A percentile compares a stretch with the other conserved stretches of the same genome.
Conservation (phyloP, 805 yeast species). For the Wickerhamomyces canadensis region DNA sequence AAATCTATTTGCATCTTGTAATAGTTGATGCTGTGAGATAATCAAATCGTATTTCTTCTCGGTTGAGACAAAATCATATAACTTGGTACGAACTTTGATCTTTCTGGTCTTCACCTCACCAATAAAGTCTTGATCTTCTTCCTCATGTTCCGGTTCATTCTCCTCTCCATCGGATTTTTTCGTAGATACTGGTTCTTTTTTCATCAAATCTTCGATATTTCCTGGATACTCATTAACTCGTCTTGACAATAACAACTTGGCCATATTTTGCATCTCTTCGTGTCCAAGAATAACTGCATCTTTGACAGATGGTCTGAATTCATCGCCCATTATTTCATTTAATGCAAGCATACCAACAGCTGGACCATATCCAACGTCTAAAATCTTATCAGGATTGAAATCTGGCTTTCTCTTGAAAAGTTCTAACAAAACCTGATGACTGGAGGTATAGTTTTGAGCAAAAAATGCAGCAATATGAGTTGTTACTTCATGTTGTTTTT, state of each 20-base stretch:
- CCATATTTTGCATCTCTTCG: slow-evolving; percentile 72
- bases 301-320: slow-evolving; percentile 54
- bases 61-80: slow-evolving; percentile 46
- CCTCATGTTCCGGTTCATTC: slow-evolving; percentile 17
- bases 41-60: slow-evolving; percentile 66
- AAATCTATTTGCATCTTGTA: slow-evolving; percentile 52
- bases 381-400: slow-evolving; percentile 60
- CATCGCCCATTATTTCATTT: slow-evolving; percentile 72
- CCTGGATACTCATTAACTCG: slow-evolving; percentile 48
- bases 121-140: slow-evolving; percentile 30
- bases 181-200: slow-evolving; percentile 10
- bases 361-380: slow-evolving; percentile 88
- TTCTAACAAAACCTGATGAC: slow-evolving; percentile 62
- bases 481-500: slow-evolving; percentile 54
- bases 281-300: slow-evolving; percentile 70
- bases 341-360: slow-evolving; percentile 87
- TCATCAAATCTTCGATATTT: slow-evolving; percentile 17
- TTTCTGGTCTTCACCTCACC: slow-evolving; percentile 54
- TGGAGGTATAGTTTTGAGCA: slow-evolving; percentile 72
- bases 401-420: slow-evolving; percentile 49
- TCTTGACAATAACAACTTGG: slow-evolving; percentile 68
- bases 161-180: slow-evolving; percentile 17
- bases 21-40: slow-evolving; percentile 74
- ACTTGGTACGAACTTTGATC: slow-evolving; percentile 47
- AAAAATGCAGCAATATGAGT: slow-evolving; percentile 77